These are phyloP conservation scores for Lentinula lateritia DNA, from an alignment of 768 basidiomycete species.

Conservation along the genomic window DNA sequence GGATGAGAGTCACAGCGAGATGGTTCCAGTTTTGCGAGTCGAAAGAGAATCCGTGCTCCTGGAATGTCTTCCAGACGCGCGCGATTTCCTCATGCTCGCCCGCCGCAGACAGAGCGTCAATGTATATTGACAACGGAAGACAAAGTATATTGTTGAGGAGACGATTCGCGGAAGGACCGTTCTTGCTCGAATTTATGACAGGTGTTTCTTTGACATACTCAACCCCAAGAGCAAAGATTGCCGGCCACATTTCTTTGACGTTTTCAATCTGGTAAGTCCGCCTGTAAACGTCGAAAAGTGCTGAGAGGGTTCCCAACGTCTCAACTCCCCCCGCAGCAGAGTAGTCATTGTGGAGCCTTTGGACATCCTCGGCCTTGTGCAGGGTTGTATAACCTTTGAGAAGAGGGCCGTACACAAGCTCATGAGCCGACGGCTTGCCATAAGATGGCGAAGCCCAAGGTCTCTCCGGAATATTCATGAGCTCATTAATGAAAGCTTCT, in stretches of 20 bases:
- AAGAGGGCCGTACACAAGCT: slow-evolving; percentile 58
- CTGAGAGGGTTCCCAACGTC: slow-evolving; percentile 53
- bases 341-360: slow-evolving; percentile 48
- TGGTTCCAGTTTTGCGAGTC: slow-evolving; percentile 94
- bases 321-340: slow-evolving; percentile 50
- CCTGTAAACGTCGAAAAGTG: slow-evolving; percentile 71
- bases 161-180: slow-evolving; percentile 10
- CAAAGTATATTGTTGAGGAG: slow-evolving; percentile 55
- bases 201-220: slow-evolving; percentile 28
- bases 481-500: slow-evolving; percentile 54
- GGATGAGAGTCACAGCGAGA: slow-evolving; percentile 66
- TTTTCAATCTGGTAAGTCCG: slow-evolving; percentile 46
- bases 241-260: slow-evolving; percentile 61
- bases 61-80: slow-evolving; percentile 60
- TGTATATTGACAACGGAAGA: slow-evolving; percentile 74
- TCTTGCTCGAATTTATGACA: slow-evolving; percentile 23
- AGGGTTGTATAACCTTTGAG: slow-evolving; percentile 43
- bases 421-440: slow-evolving; percentile 37
- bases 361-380: slow-evolving; percentile 46
- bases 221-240: slow-evolving; percentile 55
- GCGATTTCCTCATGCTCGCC: slow-evolving; percentile 61
- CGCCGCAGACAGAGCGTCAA: slow-evolving; percentile 64
- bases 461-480: slow-evolving; percentile 33
- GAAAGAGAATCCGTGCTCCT: slow-evolving; percentile 62
- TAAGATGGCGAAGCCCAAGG: slow-evolving; percentile 34